Evolutionary conservation across 2,329 filamentous ascomycete species (phyloP).

Genomic region (Leptographium lundbergii): DNA sequence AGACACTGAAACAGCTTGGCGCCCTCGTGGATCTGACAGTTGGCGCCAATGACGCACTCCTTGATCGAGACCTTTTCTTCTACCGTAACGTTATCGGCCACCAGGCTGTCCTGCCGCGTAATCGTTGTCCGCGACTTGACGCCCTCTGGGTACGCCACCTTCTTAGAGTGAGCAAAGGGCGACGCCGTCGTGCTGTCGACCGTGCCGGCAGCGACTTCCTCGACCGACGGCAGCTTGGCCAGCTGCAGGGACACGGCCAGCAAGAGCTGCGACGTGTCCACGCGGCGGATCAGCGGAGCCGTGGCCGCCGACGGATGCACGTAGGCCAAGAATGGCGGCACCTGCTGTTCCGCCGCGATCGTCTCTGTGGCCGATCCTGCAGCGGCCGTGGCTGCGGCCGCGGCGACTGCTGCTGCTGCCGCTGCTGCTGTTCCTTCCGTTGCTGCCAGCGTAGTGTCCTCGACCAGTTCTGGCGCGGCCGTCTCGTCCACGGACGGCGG

Average conservation of each 20-base stretch:
- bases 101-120: constrained; percentile 66
- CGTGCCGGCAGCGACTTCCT: constrained; percentile 76
- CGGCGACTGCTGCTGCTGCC: background rate
- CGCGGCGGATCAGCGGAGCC: constrained; percentile 64
- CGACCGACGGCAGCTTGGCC: constrained; percentile 66
- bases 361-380: background rate
- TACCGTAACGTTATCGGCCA: constrained; percentile 80
- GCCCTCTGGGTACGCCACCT: constrained; percentile 72
- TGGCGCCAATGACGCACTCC: constrained; percentile 76
- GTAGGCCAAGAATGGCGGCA: constrained; percentile 72
- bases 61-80: constrained; percentile 89
- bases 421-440: background rate
- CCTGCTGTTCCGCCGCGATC: constrained; percentile 12
- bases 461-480: background rate
- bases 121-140: constrained; percentile 74
- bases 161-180: constrained; percentile 64
- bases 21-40: constrained; percentile 76
- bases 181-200: constrained; percentile 39
- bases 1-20: constrained; percentile 78
- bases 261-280: constrained; percentile 76
- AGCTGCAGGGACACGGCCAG: constrained; percentile 73
- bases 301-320: constrained; percentile 50
- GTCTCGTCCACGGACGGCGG: background rate
- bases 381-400: background rate
- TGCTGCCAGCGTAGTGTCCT: background rate